Evolutionary conservation across 2,329 filamentous ascomycete species (phyloP), one percentile per base, ranked within the genome.

Genomic region (Trichophyton mentagrophytes): DNA sequence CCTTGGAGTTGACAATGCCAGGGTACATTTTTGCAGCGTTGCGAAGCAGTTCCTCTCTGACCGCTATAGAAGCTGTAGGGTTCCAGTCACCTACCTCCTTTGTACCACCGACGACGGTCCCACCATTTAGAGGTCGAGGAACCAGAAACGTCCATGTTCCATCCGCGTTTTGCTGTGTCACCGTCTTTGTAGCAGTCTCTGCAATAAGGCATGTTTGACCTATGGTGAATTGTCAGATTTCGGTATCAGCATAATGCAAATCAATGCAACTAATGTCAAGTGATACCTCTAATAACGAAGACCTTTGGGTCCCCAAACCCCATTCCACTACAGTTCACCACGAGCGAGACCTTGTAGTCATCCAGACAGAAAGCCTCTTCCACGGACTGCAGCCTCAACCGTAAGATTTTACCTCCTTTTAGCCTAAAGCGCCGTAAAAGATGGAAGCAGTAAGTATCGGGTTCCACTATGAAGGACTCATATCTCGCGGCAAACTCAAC

Each of bases 101-200:
- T 8, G 84, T 87, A 0, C 85, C 85, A 3, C 85, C 85, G 20
- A 87, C 80, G 44, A 87, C 76, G 0, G 84, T 87, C 2, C 85
- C 85, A 2, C 84, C 84, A 38, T 81, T 76, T 27, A 84, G 80
- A 7, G 79, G 80, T 1, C 85, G 78, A 0, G 85, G 83, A 4
- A 87, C 81, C 53, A 79, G 78, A 64, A 87, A 86, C 0, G 79
- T 78, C 82, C 83, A 86, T 7, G 75, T 78, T 0, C 85, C 85
- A 67, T 87, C 83, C 0, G 76, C 76, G 66, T 83, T 81, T 65
- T 88, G 83, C 27, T 80, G 77, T 2, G 85, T 87, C 20, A 87
- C 75, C 0, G 71, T 79, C 59, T 72, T 72, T 2, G 72, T 65
- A 61, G 73, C 73, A 2, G 72, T 69, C 55, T 79, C 79, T 8